These are phyloP conservation scores for Gymnopilus dilepis DNA, from an alignment of 768 basidiomycete genomes.

Conservation along the genomic window DNA sequence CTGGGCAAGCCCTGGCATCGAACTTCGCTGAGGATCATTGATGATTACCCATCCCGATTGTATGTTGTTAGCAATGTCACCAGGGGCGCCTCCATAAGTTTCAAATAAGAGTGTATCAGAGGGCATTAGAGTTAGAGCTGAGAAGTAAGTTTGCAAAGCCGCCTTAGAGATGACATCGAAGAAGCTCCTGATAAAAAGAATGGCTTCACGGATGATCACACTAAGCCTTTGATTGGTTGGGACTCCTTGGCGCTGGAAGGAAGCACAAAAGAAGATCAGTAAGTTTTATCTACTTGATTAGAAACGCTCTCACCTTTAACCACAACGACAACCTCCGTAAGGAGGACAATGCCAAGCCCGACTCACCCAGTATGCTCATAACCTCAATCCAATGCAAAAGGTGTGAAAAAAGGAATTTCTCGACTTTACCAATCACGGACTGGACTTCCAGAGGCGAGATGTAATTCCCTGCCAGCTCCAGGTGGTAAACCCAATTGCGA, in stretches of 20 bases:
- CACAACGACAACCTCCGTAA: neutral
- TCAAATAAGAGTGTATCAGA: neutral
- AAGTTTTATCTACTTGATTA: no score
- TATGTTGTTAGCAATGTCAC: neutral
- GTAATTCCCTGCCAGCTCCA: neutral
- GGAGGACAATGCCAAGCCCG: neutral
- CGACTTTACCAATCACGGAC: neutral
- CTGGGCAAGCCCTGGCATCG: neutral
- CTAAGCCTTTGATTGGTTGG: neutral
- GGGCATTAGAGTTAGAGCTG: slow-evolving; percentile 2
- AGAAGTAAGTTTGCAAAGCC: neutral
- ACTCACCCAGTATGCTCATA: slow-evolving; percentile 2
- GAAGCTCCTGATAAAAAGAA: neutral
- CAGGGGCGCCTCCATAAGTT: neutral
- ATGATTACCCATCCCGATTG: neutral
- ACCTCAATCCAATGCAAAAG: slow-evolving; percentile 10
- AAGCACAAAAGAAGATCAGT: no score
- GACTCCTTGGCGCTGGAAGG: neutral
- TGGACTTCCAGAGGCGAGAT: neutral
- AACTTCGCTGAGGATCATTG: neutral
- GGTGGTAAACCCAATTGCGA: neutral
- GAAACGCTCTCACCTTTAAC: slow-evolving; percentile 1
- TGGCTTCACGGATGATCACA: neutral
- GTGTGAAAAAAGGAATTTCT: neutral
- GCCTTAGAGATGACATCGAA: neutral